Evolutionary conservation across 345 rosid genomes (phyloP).

Genomic region (Excoecaria cochinchinensis): DNA sequence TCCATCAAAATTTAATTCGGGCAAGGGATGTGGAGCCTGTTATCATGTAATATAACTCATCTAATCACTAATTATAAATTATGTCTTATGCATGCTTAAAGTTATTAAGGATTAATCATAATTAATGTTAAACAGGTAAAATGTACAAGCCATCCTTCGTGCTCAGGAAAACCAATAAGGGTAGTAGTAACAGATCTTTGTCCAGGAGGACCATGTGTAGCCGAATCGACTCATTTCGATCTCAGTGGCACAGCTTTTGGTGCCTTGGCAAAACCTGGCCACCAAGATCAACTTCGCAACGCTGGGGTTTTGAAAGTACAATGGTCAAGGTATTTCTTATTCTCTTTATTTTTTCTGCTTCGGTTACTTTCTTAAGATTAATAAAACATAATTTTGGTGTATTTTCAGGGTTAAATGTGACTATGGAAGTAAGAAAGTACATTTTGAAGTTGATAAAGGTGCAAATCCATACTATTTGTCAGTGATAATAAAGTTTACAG

Average conservation of each 20-base stretch:
- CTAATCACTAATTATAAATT: too few species aligned
- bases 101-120: too few species aligned
- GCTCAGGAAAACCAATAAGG: conserved; percentile 41
- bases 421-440: conserved; percentile 35
- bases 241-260: conserved; percentile 51
- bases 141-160: conserved; percentile 40
- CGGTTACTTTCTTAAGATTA: too few species aligned
- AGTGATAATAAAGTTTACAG: conserved; percentile 40
- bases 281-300: conserved; percentile 34
- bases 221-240: conserved; percentile 50
- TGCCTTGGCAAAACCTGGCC: conserved; percentile 45
- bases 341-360: too few species aligned
- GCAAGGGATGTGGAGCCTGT: too few species aligned
- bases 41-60: too few species aligned
- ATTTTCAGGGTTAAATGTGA: conserved; percentile 39
- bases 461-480: conserved; percentile 48
- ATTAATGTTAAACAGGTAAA: conserved; percentile 29
- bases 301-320: conserved; percentile 42
- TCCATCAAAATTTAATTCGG: too few species aligned
- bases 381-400: background rate
- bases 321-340: conserved; percentile 30
- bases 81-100: too few species aligned
- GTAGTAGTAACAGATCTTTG: conserved; percentile 54
- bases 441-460: conserved; percentile 44
- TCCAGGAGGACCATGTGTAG: conserved; percentile 38